Conservation (phyloP, 805 yeast genomes). For the Nakazawaea anatomiae region DNA sequence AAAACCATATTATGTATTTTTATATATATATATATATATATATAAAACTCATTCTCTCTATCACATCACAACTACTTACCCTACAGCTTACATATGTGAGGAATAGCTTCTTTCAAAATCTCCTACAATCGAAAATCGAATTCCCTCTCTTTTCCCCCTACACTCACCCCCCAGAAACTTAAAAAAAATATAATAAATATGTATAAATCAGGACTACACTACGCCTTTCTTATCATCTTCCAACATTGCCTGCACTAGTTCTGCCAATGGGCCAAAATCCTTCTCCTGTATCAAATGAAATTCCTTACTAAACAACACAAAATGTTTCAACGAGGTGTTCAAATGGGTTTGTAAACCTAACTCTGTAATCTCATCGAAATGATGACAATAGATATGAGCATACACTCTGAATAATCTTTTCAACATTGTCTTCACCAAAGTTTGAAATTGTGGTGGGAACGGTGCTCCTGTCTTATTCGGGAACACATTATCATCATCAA, state of each 20-base stretch:
- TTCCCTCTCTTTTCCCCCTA: too few species aligned
- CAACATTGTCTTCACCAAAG: slow-evolving; percentile 77
- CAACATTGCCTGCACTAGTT: slow-evolving; percentile 67
- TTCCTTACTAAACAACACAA: slow-evolving; percentile 80
- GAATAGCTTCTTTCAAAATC: too few species aligned
- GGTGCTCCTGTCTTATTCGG: slow-evolving; percentile 91
- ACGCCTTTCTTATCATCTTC: slow-evolving; percentile 22
- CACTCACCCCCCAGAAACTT: too few species aligned
- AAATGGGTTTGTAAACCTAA: slow-evolving; percentile 88
- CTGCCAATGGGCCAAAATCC: slow-evolving; percentile 91
- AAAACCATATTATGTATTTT: too few species aligned
- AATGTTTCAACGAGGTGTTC: slow-evolving; percentile 92
- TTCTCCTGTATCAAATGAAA: slow-evolving; percentile 69
- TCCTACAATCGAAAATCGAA: too few species aligned
- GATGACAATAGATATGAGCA: slow-evolving; percentile 97
- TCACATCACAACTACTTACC: too few species aligned
- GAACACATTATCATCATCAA: slow-evolving; percentile 86
- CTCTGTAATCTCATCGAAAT: slow-evolving; percentile 91
- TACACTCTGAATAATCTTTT: slow-evolving; percentile 90
- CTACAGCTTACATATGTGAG: too few species aligned
- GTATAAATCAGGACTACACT: background rate
- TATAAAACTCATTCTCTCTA: too few species aligned
- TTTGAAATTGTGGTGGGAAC: slow-evolving; percentile 78
- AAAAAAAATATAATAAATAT: too few species aligned
- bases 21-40: too few species aligned